These are phyloP conservation scores for Plicaturopsis crispa DNA, from an alignment of 768 basidiomycete genomes.

Conservation along the genomic window DNA sequence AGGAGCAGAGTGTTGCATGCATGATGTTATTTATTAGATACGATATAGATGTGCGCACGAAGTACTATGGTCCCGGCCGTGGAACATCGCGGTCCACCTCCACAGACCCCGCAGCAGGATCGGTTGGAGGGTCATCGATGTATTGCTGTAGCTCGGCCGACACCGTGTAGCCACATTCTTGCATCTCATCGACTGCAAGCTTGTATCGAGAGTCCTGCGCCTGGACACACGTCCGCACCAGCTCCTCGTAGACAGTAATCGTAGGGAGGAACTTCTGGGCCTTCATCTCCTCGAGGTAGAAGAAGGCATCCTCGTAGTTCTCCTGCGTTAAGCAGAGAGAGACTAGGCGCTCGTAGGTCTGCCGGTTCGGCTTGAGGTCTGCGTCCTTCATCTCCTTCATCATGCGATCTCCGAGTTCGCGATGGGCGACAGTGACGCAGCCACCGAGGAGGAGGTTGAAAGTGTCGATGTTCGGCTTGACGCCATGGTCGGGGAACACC, in stretches of 20 bases:
- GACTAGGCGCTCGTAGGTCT: slow-evolving; percentile 65
- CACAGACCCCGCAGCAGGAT: no score
- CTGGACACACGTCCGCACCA: slow-evolving; percentile 51
- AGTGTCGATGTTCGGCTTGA: slow-evolving; percentile 52
- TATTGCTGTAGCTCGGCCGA: no score
- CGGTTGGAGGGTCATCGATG: no score
- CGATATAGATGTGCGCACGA: no score
- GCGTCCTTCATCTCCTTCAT: slow-evolving; percentile 58
- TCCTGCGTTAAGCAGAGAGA: slow-evolving; percentile 61
- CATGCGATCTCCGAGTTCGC: slow-evolving; percentile 60
- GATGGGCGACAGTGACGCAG: slow-evolving; percentile 51
- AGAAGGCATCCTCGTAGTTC: slow-evolving; percentile 81
- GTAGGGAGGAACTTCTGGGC: slow-evolving; percentile 47
- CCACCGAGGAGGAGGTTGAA: slow-evolving; percentile 66
- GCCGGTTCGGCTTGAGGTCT: slow-evolving; percentile 44
- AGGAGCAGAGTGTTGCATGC: no score
- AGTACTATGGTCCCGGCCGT: no score
- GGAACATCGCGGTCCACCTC: no score
- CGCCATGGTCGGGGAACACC: slow-evolving; percentile 43
- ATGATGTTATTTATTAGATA: no score
- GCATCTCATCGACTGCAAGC: slow-evolving; percentile 67
- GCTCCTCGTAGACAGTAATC: slow-evolving; percentile 43
- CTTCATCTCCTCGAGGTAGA: slow-evolving; percentile 88
- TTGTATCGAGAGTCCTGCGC: slow-evolving; percentile 54
- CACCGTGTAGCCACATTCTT: slow-evolving; percentile 44